Base-by-base conservation (phyloP, 2,329 filamentous ascomycete species). In the Hypocreales sp. region DNA sequence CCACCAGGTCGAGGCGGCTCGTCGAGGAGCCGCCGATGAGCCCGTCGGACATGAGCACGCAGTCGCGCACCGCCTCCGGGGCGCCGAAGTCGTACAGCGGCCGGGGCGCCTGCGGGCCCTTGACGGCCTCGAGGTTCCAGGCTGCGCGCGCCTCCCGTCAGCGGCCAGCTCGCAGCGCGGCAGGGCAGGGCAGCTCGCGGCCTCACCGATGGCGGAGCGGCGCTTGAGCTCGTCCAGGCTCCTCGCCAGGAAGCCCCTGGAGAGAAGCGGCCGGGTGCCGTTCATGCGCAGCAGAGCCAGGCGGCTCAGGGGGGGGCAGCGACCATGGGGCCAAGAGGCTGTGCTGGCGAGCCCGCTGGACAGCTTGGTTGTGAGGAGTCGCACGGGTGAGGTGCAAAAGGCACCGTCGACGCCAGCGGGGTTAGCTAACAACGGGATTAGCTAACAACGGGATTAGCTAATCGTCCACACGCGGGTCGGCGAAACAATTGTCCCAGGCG, bases 11-110 rank as follows among this genome's bases (percentile, higher is more conserved):
- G 33, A 95, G 61, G 24, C 69, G 57, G 22, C 73, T 78, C 12
- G 68, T 69, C 19, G 86, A 93, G 56, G 72, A 86, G 32, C 87
- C 90, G 35, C 87, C 87, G 15, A 92, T 82, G 43, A 87, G 78
- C 31, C 64, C 62, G 50, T 98, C 87, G 39, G 76, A 80, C 74
- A 95, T 90, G 38, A 79, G 61, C 50, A 92, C 90, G 51, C 65
- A 70, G 35, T 59, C 55, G 20, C 51, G 38, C 20, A 71, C 42
- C 4, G 58, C 56, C 14, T 58, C 54, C 22, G 56, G 46, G 12
- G 45, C 40, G 40, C 65, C 56, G 54, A 87, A 87, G 38, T 61
- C 56, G 42, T 76, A 67, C 19, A 90, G 63, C 6, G 65, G 58
- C 32, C 68, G 70, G 2, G 79, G 74, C 15, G 67, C 68, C 2